A percentile compares a stretch with the other conserved stretches of the same genome.
Evolutionary conservation across 805 yeast species (phyloP).

Genomic region (Kodamaea hsintzibuensis): DNA sequence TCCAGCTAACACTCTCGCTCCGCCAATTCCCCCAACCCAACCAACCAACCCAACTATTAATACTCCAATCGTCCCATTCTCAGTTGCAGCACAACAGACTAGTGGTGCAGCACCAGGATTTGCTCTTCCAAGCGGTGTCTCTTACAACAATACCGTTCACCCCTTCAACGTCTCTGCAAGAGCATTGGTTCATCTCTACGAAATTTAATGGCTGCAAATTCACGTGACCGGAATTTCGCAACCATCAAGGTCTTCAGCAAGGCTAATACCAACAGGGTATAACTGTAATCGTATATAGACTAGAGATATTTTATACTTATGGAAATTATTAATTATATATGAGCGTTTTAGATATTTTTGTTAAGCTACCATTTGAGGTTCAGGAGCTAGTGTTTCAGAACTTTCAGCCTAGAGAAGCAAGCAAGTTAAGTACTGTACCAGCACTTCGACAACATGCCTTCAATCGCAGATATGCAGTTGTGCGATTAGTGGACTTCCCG

Average conservation of each 20-base stretch:
- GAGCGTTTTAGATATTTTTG: background rate
- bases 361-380: background rate
- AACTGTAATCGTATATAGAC: background rate
- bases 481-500: conserved; percentile 2
- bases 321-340: background rate
- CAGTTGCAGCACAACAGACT: background rate
- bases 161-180: background rate
- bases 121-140: background rate
- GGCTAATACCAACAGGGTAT: background rate
- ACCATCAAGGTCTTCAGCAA: background rate
- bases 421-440: background rate
- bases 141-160: background rate
- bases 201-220: background rate
- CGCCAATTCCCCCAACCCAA: background rate
- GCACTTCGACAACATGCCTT: background rate
- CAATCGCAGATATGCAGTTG: conserved; percentile 2
- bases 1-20: background rate
- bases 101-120: background rate
- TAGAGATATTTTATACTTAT: background rate
- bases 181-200: background rate
- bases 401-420: background rate
- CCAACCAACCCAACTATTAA: background rate
- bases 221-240: background rate
- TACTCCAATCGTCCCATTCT: background rate
- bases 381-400: background rate